Evolutionary conservation across 2,329 filamentous ascomycete genomes (phyloP).

Genomic region (Ceratocystis variospora): DNA sequence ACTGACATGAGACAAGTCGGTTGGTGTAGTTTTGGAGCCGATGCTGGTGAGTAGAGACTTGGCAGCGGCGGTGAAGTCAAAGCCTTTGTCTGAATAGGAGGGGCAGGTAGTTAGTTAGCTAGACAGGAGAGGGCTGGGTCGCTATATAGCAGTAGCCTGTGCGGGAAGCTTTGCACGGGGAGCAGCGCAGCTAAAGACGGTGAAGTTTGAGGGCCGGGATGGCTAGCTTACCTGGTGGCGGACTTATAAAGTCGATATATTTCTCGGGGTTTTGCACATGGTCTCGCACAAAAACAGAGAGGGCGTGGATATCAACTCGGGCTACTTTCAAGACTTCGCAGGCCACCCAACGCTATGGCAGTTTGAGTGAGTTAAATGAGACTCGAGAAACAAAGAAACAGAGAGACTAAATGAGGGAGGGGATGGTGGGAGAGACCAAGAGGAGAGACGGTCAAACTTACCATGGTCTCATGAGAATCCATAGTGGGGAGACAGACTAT

Average conservation of each 20-base stretch:
- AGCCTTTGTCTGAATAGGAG: neutral
- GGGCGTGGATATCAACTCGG: neutral
- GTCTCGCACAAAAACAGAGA: constrained; percentile 9
- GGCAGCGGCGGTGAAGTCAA: neutral
- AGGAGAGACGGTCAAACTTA: neutral
- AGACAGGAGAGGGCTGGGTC: neutral
- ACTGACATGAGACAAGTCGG: neutral
- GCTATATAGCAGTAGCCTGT: neutral
- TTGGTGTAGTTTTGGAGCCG: too few species aligned
- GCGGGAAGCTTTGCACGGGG: neutral
- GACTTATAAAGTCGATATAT: neutral
- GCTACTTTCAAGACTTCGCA: constrained; percentile 10
- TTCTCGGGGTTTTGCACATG: constrained; percentile 1
- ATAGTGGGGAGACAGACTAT: neutral
- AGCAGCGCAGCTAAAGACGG: neutral
- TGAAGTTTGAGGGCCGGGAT: neutral
- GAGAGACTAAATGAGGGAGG: neutral
- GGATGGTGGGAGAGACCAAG: neutral
- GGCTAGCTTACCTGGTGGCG: neutral
- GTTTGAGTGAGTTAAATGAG: neutral
- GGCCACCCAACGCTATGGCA: neutral
- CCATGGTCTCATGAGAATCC: neutral
- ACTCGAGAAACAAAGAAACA: neutral
- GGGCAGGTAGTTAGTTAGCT: neutral
- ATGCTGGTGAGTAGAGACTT: neutral